Evolutionary conservation across 163 green algal genomes (phyloP).

Genomic region (Chlorella variabilis): DNA sequence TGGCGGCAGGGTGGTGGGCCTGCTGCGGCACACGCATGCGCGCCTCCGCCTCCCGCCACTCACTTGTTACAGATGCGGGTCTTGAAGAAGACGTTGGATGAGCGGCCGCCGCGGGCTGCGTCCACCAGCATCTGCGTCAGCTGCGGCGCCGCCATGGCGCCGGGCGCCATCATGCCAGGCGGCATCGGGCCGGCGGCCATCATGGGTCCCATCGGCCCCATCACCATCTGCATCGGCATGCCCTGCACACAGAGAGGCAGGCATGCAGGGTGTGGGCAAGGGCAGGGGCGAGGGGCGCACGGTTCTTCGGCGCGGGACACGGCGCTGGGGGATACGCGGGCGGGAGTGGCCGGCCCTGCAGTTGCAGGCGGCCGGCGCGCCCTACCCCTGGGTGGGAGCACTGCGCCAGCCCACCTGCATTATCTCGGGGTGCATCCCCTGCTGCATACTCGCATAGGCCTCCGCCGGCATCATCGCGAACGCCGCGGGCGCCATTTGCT

Average conservation of each 20-base stretch:
- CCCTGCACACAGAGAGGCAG: neutral
- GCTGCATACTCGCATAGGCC: neutral
- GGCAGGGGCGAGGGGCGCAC: neutral
- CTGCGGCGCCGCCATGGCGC: constrained; percentile 25
- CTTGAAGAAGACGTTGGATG: constrained; percentile 52
- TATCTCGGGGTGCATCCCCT: constrained; percentile 8
- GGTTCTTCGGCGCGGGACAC: neutral
- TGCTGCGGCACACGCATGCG: neutral
- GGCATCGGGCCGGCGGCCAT: constrained; percentile 20
- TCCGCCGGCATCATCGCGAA: neutral
- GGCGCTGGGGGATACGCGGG: neutral
- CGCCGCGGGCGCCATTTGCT: neutral
- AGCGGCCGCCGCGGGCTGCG: constrained; percentile 22
- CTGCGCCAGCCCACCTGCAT: constrained; percentile 6
- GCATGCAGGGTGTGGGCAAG: neutral
- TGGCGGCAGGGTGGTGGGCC: too few species aligned
- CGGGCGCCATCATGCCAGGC: constrained; percentile 6
- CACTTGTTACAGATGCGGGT: constrained; percentile 52
- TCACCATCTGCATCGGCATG: constrained; percentile 30
- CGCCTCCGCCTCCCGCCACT: neutral
- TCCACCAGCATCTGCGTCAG: constrained; percentile 43
- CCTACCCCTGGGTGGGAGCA: neutral
- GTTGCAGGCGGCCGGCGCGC: neutral
- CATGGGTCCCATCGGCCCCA: constrained; percentile 19
- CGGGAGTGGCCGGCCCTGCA: too few species aligned